phyloP scores from a whole-genome alignment of 441 rosid genomes.

The Sinapis alba region DNA sequence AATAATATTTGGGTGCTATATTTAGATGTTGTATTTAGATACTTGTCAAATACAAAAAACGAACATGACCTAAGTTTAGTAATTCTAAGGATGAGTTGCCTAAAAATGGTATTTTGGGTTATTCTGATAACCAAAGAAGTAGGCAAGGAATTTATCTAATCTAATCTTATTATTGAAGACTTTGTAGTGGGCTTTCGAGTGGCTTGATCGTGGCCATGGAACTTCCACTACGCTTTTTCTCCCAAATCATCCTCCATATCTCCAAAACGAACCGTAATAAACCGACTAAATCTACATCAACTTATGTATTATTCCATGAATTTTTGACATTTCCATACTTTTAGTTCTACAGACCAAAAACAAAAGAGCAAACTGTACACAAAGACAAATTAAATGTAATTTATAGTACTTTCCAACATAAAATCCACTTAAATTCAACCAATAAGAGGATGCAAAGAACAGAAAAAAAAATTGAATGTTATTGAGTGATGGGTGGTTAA shows the following conservation, averaged over 20 bases:
- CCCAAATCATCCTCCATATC: neutral
- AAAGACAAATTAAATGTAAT: slow-evolving; percentile 4
- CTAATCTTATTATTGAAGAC: slow-evolving; percentile 3
- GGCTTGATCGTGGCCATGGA: slow-evolving; percentile 35
- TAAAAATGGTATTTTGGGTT: slow-evolving; percentile 17
- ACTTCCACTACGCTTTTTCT: slow-evolving; percentile 19
- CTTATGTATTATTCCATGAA: neutral
- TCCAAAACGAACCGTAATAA: slow-evolving; percentile 4
- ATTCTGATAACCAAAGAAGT: slow-evolving; percentile 1
- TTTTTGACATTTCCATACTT: neutral
- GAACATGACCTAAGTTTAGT: no score
- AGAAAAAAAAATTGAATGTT: slow-evolving; percentile 18
- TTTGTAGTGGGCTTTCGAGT: slow-evolving; percentile 29
- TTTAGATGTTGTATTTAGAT: no score
- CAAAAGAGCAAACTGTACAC: neutral
- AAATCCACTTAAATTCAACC: slow-evolving; percentile 10
- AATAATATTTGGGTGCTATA: no score
- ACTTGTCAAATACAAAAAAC: no score
- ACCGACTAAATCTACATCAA: slow-evolving; percentile 1
- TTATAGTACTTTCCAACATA: neutral
- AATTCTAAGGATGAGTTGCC: neutral
- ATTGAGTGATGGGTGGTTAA: slow-evolving; percentile 39
- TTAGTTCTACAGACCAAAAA: neutral
- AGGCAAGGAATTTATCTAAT: neutral
- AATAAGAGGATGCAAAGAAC: neutral